Conservation (phyloP, 768 basidiomycete species). For the Coprinellus micaceus region DNA sequence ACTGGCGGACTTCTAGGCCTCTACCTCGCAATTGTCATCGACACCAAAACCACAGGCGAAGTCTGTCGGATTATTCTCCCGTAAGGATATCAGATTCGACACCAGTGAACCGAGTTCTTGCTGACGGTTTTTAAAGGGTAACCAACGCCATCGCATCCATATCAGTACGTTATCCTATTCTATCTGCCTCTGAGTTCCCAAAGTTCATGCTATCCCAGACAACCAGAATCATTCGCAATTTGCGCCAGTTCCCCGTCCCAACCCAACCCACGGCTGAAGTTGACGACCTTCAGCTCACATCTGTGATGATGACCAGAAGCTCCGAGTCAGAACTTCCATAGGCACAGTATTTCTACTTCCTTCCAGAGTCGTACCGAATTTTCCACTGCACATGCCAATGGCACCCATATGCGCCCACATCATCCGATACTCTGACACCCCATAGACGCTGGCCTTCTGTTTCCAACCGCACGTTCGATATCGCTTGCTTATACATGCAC, state of each 20-base stretch:
- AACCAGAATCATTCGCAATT: constrained; percentile 10
- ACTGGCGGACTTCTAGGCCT: background rate
- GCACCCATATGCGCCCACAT: no score
- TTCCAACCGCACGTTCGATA: no score
- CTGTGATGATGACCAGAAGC: background rate
- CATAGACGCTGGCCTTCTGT: no score
- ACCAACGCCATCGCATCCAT: constrained; percentile 5
- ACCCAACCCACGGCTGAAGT: background rate
- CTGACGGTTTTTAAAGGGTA: background rate
- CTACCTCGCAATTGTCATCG: background rate
- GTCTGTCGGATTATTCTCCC: constrained; percentile 9
- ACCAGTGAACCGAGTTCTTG: background rate
- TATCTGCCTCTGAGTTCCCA: background rate
- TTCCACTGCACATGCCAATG: background rate
- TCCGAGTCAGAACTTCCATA: background rate
- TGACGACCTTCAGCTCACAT: background rate
- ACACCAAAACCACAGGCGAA: background rate
- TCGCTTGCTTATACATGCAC: no score
- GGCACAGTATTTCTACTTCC: background rate
- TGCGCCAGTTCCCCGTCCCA: constrained; percentile 4
- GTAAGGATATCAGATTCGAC: background rate
- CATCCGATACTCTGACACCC: no score
- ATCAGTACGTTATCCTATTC: constrained; percentile 5
- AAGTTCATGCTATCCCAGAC: background rate
- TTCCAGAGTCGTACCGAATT: background rate